Conservation (phyloP, 2,329 filamentous ascomycete genomes). For the Thelonectria olida region DNA sequence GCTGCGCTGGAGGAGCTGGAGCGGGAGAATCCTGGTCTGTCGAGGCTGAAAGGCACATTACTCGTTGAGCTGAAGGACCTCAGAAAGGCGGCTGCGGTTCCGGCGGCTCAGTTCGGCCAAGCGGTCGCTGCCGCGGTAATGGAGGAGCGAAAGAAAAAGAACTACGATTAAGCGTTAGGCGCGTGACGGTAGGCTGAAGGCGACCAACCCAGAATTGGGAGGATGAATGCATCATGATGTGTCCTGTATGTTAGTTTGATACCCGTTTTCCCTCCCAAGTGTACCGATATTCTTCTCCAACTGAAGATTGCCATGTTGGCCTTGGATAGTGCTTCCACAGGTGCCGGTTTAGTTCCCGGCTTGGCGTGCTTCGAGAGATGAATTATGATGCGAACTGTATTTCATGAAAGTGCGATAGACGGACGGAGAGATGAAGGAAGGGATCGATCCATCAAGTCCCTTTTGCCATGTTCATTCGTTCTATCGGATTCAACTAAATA, state of each 20-base stretch:
- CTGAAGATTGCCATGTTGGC: background rate
- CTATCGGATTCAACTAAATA: background rate
- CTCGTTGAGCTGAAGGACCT: slow-evolving; percentile 25
- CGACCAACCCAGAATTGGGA: background rate
- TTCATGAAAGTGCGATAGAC: background rate
- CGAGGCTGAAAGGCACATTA: slow-evolving; percentile 30
- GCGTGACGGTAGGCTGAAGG: background rate
- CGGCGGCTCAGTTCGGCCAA: slow-evolving; percentile 36
- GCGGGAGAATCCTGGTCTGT: slow-evolving; percentile 34
- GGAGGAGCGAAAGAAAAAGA: slow-evolving; percentile 20
- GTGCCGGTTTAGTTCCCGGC: background rate
- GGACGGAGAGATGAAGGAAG: too few relatives aligned
- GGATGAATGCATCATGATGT: background rate
- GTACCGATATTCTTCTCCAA: background rate
- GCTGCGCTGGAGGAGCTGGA: slow-evolving; percentile 38
- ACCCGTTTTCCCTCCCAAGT: background rate
- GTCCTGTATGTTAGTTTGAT: background rate
- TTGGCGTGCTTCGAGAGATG: background rate
- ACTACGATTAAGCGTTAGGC: background rate
- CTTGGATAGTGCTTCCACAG: background rate
- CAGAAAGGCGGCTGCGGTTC: slow-evolving; percentile 27
- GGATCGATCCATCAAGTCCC: background rate
- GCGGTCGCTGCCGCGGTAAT: slow-evolving; percentile 32
- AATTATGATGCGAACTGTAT: background rate
- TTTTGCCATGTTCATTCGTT: background rate